phyloP scores from a whole-genome alignment of 192 early-diverging fungal genomes.

The Umbelopsis sp. region DNA sequence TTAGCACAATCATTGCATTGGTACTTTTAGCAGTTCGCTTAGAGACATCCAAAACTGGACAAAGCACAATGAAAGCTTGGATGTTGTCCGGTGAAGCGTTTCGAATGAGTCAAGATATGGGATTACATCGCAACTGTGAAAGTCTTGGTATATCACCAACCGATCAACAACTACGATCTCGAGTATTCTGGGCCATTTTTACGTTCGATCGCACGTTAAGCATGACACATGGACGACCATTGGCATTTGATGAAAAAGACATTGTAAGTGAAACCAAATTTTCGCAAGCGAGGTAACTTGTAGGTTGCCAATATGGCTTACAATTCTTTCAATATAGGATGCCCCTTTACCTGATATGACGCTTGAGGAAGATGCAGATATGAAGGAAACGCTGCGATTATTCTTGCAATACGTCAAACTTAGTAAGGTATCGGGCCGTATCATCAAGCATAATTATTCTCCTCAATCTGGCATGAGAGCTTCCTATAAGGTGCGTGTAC shows the following conservation, averaged over 20 bases:
- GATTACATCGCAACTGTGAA: conserved; percentile 69
- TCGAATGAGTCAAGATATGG: conserved; percentile 75
- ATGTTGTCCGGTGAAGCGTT: conserved; percentile 71
- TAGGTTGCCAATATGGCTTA: neutral
- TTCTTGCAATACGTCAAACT: conserved; percentile 49
- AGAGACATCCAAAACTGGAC: conserved; percentile 47
- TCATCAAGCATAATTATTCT: conserved; percentile 48
- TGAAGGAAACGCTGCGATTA: conserved; percentile 27
- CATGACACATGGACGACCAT: conserved; percentile 62
- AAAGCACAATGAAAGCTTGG: conserved; percentile 63
- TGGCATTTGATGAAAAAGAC: conserved; percentile 47
- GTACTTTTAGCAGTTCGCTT: conserved; percentile 63
- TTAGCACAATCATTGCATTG: conserved; percentile 61
- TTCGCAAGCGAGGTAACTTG: neutral
- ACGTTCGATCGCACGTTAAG: conserved; percentile 68
- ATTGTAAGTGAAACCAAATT: conserved; percentile 13
- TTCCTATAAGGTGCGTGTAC: neutral
- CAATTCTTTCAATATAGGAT: conserved; percentile 11
- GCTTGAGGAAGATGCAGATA: conserved; percentile 32
- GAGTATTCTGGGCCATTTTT: conserved; percentile 74
- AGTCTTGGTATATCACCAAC: conserved; percentile 39
- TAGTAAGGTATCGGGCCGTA: conserved; percentile 46
- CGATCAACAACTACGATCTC: conserved; percentile 54
- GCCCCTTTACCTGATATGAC: conserved; percentile 20
- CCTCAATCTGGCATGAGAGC: conserved; percentile 16